Conservation (phyloP, 352 stramenopile genomes). For the Nannochloropsis limnetica region DNA sequence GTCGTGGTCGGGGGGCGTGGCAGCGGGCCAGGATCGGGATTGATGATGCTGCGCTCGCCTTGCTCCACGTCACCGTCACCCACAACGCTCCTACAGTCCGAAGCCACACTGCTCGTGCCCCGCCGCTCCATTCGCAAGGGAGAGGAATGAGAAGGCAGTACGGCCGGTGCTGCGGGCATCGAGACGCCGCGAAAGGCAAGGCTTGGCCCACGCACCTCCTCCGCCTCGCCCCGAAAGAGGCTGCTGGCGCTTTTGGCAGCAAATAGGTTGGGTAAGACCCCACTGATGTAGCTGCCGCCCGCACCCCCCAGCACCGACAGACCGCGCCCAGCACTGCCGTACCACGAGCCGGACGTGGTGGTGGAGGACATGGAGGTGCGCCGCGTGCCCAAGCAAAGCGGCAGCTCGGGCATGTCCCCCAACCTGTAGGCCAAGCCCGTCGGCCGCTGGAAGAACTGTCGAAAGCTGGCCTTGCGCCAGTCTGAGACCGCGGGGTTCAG, state of each 20-base stretch:
- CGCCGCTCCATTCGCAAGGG: not conserved
- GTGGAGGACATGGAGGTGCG: not conserved
- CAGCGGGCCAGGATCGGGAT: not conserved
- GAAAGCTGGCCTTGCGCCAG: not conserved
- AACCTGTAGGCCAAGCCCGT: not conserved
- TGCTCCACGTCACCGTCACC: not conserved
- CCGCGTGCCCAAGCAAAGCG: constrained; percentile 5
- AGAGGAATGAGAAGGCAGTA: not conserved
- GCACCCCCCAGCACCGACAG: not conserved
- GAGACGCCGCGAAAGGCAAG: not conserved
- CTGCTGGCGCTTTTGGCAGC: not conserved
- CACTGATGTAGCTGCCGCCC: not conserved
- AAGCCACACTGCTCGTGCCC: not conserved
- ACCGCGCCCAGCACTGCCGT: not conserved
- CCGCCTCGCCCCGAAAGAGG: not conserved
- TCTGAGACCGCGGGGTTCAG: not conserved
- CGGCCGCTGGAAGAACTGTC: not conserved
- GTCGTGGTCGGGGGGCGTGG: not conserved
- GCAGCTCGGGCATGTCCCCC: not conserved
- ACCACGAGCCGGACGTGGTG: not conserved
- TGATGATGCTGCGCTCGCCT: not conserved
- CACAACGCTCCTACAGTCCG: not conserved
- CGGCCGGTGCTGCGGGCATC: not conserved
- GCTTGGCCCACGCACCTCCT: not conserved
- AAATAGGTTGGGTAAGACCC: not conserved